Base-by-base conservation (phyloP, 1,284 basidiomycete genomes). In the Moesziomyces globuligerus region DNA sequence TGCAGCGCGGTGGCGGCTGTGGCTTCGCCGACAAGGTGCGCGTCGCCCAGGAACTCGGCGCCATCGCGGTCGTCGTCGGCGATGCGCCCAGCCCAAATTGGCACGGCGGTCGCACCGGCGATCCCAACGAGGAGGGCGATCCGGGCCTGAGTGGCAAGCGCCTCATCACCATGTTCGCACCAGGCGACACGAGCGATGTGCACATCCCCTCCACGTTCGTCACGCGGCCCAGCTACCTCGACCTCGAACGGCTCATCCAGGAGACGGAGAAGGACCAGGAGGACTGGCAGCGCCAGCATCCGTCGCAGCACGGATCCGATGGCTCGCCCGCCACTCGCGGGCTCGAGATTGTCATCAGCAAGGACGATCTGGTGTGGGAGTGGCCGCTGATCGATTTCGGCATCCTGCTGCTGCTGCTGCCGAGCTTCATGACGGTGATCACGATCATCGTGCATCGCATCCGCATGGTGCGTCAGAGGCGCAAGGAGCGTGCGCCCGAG, bases 21-120 rank as follows among this genome's bases (percentile, higher is more conserved):
- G 53, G 76, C 7, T 82, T 82, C 23, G 77, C 71, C 21, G 62
- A 72, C 40, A 82, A 82, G 46, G 77, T 81, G 4, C 72, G 81
- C 23, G 64, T 75, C 2, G 75, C 78, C 1, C 81, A 82, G 45
- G 52, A 67, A 11, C 66, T 81, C 6, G 81, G 81, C 10, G 81
- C 80, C 13, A 67, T 74, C 10, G 81, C 78, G 0, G 81, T 82
- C 10, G 69, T 82, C 8, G 79, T 82, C 1, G 81, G 81, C n/a
- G 81, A 81, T 36, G 59, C 69, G 0, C 60, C 74, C 7, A 66
- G 53, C 18, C 66, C 69, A 5, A 41, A 42, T 15, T 72, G 69
- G 72, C 54, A 67, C 29, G 62, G 56, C 11, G 72, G 67, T 4
- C 50, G 45, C n/a, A 52, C 58, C 2, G 59, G 66, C 50, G 58